A percentile compares a stretch with the other conserved stretches of the same genome.
These are phyloP conservation scores for Wallacemonas sp. DNA, from an alignment of 208 protist genomes.

Conservation along the genomic window DNA sequence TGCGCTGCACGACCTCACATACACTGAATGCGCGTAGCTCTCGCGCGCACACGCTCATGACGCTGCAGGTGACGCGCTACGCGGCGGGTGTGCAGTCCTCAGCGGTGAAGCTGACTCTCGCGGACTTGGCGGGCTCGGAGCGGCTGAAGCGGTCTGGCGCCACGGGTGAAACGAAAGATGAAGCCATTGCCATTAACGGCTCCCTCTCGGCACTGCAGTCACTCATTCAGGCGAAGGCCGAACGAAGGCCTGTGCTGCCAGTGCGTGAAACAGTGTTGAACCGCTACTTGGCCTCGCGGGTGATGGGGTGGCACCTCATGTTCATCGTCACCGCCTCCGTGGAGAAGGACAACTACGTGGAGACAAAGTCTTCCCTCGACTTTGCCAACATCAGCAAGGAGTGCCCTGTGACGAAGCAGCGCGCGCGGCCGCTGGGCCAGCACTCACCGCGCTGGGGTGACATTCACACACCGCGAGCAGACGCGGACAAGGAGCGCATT, in stretches of 20 bases:
- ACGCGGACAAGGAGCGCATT: constrained; percentile 1
- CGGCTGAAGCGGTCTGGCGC: constrained; percentile 79
- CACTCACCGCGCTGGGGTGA: not conserved
- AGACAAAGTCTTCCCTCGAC: constrained; percentile 72
- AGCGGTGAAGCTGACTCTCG: constrained; percentile 68
- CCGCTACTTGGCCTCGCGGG: constrained; percentile 55
- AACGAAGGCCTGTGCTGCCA: constrained; percentile 34
- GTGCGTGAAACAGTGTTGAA: constrained; percentile 60
- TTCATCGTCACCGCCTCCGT: constrained; percentile 72
- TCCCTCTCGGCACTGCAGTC: constrained; percentile 88
- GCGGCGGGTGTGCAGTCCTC: constrained; percentile 46
- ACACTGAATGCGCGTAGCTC: constrained; percentile 62
- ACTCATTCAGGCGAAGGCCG: constrained; percentile 38
- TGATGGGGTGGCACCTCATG: constrained; percentile 63
- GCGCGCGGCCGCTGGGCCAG: constrained; percentile 17
- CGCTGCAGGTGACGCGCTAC: constrained; percentile 64
- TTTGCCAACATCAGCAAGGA: constrained; percentile 56
- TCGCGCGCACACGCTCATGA: constrained; percentile 57
- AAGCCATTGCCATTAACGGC: constrained; percentile 92
- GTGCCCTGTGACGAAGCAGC: constrained; percentile 47
- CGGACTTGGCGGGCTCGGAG: constrained; percentile 94
- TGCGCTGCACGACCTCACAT: constrained; percentile 44
- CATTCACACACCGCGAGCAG: not conserved
- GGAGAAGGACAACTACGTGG: constrained; percentile 48
- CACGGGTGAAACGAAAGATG: constrained; percentile 61